These are phyloP conservation scores for Inonotus hispidus DNA, from an alignment of 1,284 basidiomycete genomes.

Conservation along the genomic window DNA sequence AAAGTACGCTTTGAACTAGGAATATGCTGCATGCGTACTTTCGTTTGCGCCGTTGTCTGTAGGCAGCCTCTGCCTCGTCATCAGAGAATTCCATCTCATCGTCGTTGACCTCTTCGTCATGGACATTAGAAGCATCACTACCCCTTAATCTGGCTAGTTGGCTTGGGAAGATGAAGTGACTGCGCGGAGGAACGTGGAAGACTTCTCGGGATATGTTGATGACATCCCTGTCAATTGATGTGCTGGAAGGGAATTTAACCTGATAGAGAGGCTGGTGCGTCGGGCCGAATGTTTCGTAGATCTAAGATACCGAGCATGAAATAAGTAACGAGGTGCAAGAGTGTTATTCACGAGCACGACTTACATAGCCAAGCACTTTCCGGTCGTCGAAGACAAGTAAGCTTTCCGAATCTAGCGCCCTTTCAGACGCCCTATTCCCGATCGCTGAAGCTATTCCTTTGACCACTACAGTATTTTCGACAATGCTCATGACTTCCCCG, in stretches of 20 bases:
- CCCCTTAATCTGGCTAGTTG: constrained; percentile 65
- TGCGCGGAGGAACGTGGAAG: constrained; percentile 73
- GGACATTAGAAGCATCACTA: constrained; percentile 88
- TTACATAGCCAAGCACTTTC: constrained; percentile 76
- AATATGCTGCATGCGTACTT: constrained; percentile 22
- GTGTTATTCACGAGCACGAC: constrained; percentile 25
- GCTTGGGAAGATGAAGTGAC: constrained; percentile 72
- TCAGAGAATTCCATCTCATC: constrained; percentile 88
- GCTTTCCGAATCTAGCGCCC: constrained; percentile 79
- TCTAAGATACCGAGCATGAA: constrained; percentile 36
- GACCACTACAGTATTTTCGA: constrained; percentile 67
- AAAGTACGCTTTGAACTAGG: constrained; percentile 10
- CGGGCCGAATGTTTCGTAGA: constrained; percentile 89
- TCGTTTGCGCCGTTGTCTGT: constrained; percentile 50
- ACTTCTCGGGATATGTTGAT: constrained; percentile 53
- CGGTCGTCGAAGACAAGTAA: constrained; percentile 81
- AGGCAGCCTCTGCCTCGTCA: constrained; percentile 77
- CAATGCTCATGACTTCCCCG: constrained; percentile 68
- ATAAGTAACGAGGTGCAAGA: constrained; percentile 3
- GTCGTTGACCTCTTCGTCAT: constrained; percentile 84
- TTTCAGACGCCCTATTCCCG: constrained; percentile 42
- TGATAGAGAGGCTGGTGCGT: constrained; percentile 82
- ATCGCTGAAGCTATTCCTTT: constrained; percentile 47
- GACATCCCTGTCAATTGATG: constrained; percentile 51
- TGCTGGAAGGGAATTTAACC: constrained; percentile 58